Evolutionary conservation across 495 filamentous ascomycete genomes (phyloP), one percentile per base, ranked within the genome.

Genomic region (Clavariopsis aquatica): DNA sequence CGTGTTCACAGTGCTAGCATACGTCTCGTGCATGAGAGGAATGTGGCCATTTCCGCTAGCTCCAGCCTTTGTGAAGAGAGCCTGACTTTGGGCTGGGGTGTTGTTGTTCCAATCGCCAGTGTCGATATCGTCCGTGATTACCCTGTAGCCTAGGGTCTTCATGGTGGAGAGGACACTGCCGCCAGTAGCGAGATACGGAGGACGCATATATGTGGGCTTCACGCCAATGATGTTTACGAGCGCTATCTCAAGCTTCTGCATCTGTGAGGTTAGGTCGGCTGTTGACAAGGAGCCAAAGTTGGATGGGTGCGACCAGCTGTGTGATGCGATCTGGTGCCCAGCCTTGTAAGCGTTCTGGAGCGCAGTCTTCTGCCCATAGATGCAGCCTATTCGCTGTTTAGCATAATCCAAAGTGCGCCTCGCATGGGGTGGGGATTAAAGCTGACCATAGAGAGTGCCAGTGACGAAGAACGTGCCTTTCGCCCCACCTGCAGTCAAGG

Each of bases 101-200:
- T 78, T 47, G 70, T 76, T 78, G 75, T 83, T 82, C 81, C 82
- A 84, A 72, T 83, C 81, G 29, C 78, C 79, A 0, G 78, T 60
- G 65, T 84, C 82, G 47, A 84, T 69, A 65, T 83, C 81, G 68
- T 80, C 70, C n/a, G 75, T 82, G 73, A 84, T 79, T 68, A 84
- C 80, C 60, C 78, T 77, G 74, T 82, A 83, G 66, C 77, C 77
- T 64, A 83, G 72, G 43, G 72, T 63, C 69, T 74, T 73, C 77
- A 83, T 78, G 34, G 73, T 73, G 23, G 66, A 66, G 45, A 80
- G 67, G 52, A 82, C 72, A 46, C 72, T 69, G 4, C 78, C 80
- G 61, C 79, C 73, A 10, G 80, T 81, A 41, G 77, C 77, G 47
- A 83, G 80, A 67, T 81, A 80, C 0, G 82, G 82, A 1, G 81